Conservation (phyloP, 192 early-diverging fungal species). For the Coemansia guatemalensis region DNA sequence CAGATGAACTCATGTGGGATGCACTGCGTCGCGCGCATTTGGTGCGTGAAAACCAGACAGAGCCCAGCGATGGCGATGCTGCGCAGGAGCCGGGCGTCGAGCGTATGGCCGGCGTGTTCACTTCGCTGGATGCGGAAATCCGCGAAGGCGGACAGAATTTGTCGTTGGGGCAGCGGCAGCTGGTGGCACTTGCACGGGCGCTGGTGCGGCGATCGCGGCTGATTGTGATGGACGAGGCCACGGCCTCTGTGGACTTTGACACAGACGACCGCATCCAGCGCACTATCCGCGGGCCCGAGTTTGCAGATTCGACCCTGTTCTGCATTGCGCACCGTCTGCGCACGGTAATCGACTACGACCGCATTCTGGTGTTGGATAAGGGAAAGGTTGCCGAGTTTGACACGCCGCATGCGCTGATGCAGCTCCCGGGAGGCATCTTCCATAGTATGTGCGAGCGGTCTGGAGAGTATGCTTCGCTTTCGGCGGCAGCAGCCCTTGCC, state of each 20-base stretch:
- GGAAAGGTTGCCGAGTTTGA: constrained; percentile 83
- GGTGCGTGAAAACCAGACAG: constrained; percentile 28
- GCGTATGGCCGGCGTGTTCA: constrained; percentile 36
- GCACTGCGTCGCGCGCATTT: constrained; percentile 76
- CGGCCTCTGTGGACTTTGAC: constrained; percentile 81
- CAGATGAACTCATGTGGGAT: constrained; percentile 72
- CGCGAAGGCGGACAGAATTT: constrained; percentile 79
- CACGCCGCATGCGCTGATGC: constrained; percentile 69
- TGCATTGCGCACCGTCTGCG: constrained; percentile 88
- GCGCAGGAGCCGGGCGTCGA: background rate
- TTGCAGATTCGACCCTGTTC: constrained; percentile 72
- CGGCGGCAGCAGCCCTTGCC: constrained; percentile 5
- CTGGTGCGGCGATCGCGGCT: constrained; percentile 65
- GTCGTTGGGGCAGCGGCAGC: constrained; percentile 72
- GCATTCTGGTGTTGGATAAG: constrained; percentile 75
- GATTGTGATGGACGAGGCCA: constrained; percentile 86
- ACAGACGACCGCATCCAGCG: constrained; percentile 87
- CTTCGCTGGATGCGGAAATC: constrained; percentile 71
- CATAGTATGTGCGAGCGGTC: constrained; percentile 76
- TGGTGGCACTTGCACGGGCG: constrained; percentile 74
- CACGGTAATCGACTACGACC: constrained; percentile 84
- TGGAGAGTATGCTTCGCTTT: constrained; percentile 63
- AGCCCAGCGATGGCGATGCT: background rate
- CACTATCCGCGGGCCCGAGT: constrained; percentile 77
- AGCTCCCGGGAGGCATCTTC: constrained; percentile 62